Evolutionary conservation across 2,329 filamentous ascomycete species (phyloP).

Genomic region (Dendryphion nanum): DNA sequence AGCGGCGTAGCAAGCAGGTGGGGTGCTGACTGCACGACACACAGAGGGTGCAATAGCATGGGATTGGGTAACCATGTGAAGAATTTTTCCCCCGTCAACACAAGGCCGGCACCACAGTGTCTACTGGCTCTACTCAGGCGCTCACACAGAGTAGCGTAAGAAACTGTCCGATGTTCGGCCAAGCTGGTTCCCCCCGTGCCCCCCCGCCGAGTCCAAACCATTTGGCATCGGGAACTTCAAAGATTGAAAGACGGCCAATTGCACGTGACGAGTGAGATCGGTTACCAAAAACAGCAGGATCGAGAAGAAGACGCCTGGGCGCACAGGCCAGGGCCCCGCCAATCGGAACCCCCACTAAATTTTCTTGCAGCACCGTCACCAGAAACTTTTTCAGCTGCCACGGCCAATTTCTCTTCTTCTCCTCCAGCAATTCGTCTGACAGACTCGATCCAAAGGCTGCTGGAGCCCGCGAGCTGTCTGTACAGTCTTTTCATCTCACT

Average conservation of each 20-base stretch:
- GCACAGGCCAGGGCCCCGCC: slow-evolving; percentile 1
- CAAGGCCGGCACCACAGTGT: too few species aligned
- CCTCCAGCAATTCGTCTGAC: slow-evolving; percentile 25
- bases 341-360: slow-evolving; percentile 10
- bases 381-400: too few species aligned
- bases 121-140: too few species aligned
- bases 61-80: too few species aligned
- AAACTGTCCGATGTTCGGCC: not conserved
- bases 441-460: slow-evolving; percentile 29
- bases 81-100: too few species aligned
- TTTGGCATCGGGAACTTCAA: not conserved
- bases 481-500: slow-evolving; percentile 19
- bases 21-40: too few species aligned
- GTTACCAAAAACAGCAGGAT: not conserved
- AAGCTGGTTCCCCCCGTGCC: not conserved
- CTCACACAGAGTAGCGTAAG: too few species aligned
- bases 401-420: slow-evolving; percentile 6
- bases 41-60: too few species aligned
- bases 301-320: slow-evolving; percentile 1
- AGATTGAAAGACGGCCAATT: not conserved
- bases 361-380: slow-evolving; percentile 10
- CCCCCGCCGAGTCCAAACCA: not conserved
- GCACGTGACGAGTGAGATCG: not conserved
- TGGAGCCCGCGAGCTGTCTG: slow-evolving; percentile 34
- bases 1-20: too few species aligned